These are phyloP conservation scores for Orbilia quercus DNA, from an alignment of 2,329 filamentous ascomycete species.

Conservation along the genomic window DNA sequence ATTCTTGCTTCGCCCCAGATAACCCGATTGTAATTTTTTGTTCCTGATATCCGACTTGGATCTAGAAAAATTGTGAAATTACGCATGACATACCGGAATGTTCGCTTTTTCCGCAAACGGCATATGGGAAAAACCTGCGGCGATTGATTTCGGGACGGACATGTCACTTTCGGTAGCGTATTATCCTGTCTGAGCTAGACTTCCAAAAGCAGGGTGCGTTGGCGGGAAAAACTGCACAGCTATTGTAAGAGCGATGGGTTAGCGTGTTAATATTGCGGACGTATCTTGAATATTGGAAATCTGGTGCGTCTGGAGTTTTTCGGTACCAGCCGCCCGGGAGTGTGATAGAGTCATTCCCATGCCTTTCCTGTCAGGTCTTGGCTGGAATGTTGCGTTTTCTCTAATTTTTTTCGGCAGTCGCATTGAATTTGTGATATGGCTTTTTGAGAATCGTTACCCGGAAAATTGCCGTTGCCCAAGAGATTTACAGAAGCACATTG, in stretches of 20 bases:
- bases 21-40: too few relatives aligned
- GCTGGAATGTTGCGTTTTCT: too few relatives aligned
- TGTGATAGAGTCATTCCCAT: not conserved
- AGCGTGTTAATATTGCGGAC: not conserved
- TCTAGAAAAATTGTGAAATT: conserved; percentile 7
- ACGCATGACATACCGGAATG: conserved; percentile 13
- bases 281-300: not conserved
- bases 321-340: not conserved
- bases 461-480: too few relatives aligned
- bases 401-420: too few relatives aligned
- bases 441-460: too few relatives aligned
- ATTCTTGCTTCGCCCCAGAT: too few relatives aligned
- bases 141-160: too few relatives aligned
- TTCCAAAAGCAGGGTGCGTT: conserved; percentile 5
- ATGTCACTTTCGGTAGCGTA: not conserved
- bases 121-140: not conserved
- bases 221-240: too few relatives aligned
- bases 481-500: too few relatives aligned
- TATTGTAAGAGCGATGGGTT: not conserved
- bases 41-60: too few relatives aligned
- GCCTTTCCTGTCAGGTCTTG: not conserved
- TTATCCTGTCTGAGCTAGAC: not conserved
- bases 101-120: conserved; percentile 18
- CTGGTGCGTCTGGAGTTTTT: not conserved
- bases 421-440: too few relatives aligned